phyloP scores from a whole-genome alignment of 2,329 filamentous ascomycete species.

The Stachybotrys echinatus region DNA sequence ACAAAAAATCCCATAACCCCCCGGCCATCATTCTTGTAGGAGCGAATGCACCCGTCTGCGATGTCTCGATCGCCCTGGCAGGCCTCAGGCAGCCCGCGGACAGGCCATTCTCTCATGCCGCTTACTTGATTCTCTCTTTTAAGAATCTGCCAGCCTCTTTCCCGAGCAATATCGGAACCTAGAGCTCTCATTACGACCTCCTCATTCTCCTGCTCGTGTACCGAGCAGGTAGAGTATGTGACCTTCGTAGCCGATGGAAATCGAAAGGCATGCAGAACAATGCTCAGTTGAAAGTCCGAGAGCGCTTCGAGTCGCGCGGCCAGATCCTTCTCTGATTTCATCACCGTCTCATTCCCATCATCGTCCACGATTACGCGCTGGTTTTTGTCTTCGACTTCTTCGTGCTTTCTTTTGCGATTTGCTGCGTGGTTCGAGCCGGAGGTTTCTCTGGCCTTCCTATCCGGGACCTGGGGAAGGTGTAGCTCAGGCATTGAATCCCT shows the following conservation, averaged over 20 bases:
- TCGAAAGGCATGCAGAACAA: constrained; percentile 77
- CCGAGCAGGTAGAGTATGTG: constrained; percentile 90
- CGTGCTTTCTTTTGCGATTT: constrained; percentile 41
- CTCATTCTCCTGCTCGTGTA: constrained; percentile 87
- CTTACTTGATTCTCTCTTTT: constrained; percentile 65
- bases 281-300: constrained; percentile 73
- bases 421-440: constrained; percentile 20
- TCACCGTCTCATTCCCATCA: constrained; percentile 49
- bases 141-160: constrained; percentile 74
- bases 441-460: constrained; percentile 7
- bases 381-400: constrained; percentile 23
- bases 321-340: constrained; percentile 51
- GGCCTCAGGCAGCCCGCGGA: constrained; percentile 52
- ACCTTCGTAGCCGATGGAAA: constrained; percentile 73
- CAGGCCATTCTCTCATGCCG: constrained; percentile 71
- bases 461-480: constrained; percentile 44
- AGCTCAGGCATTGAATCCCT: constrained; percentile 72
- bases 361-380: constrained; percentile 46
- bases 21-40: constrained; percentile 72
- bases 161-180: constrained; percentile 57
- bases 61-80: constrained; percentile 45
- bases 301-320: constrained; percentile 65
- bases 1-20: constrained; percentile 97
- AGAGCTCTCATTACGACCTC: constrained; percentile 71
- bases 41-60: constrained; percentile 73